Percentiles rank a stretch among this genome's conserved stretches.
phyloP scores from a whole-genome alignment of 2,329 filamentous ascomycete genomes.

The Alternaria burnsii region DNA sequence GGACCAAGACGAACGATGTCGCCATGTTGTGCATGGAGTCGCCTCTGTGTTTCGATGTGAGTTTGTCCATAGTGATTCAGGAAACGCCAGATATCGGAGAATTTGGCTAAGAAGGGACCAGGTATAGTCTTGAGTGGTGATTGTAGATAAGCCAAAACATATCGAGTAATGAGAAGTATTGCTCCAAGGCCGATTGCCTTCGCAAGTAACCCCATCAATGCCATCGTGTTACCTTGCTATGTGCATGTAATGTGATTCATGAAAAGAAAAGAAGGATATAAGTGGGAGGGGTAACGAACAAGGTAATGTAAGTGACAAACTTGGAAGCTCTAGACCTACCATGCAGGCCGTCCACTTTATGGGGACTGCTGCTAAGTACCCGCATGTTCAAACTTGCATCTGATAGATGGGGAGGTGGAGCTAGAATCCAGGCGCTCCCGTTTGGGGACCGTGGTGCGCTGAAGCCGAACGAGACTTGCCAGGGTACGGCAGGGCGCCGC shows the following conservation, averaged over 20 bases:
- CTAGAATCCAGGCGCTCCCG: neutral
- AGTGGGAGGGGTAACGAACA: neutral
- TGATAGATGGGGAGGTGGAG: neutral
- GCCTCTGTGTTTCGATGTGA: slow-evolving; percentile 42
- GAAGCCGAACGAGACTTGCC: neutral
- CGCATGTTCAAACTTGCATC: neutral
- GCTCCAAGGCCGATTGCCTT: slow-evolving; percentile 24
- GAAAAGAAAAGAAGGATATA: slow-evolving; percentile 1
- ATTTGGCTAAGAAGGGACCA: slow-evolving; percentile 45
- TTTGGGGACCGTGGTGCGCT: neutral
- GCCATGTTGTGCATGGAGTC: slow-evolving; percentile 42
- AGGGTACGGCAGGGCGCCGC: neutral
- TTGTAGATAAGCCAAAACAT: slow-evolving; percentile 34
- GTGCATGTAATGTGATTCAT: slow-evolving; percentile 2
- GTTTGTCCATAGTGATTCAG: slow-evolving; percentile 38
- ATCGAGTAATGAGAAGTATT: slow-evolving; percentile 27
- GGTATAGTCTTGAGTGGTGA: slow-evolving; percentile 44
- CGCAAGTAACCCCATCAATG: slow-evolving; percentile 21
- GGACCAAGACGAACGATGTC: slow-evolving; percentile 42
- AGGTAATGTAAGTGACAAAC: neutral
- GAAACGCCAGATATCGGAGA: slow-evolving; percentile 45
- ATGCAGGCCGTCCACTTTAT: neutral
- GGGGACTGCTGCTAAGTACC: neutral
- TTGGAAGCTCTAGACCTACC: neutral
- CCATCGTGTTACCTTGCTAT: slow-evolving; percentile 20